Percentiles rank a stretch among this genome's conserved stretches.
Conservation (phyloP, 2,329 filamentous ascomycete species). For the Lachnellula occidentalis region DNA sequence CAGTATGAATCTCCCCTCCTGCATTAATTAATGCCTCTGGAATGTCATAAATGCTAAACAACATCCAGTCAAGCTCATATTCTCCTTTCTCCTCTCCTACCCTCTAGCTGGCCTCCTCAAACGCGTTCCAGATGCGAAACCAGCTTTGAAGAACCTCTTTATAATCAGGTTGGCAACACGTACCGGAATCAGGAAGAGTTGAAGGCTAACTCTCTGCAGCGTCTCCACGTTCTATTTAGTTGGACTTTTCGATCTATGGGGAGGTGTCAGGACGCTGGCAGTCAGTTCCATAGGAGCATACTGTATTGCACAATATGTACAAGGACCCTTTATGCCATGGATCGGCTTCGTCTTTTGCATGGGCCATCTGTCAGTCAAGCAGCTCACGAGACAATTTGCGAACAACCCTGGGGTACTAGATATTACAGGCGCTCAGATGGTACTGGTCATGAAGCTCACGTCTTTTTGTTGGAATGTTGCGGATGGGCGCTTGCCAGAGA, state of each 20-base stretch:
- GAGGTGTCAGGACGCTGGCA: conserved; percentile 70
- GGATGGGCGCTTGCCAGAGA: conserved; percentile 75
- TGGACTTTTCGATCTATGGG: conserved; percentile 90
- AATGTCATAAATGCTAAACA: conserved; percentile 4
- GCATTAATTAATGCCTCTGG: neutral
- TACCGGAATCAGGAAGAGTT: neutral
- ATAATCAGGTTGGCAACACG: conserved; percentile 58
- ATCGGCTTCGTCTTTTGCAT: conserved; percentile 89
- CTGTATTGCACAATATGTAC: conserved; percentile 73
- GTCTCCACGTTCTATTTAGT: conserved; percentile 86
- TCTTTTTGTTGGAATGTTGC: conserved; percentile 98
- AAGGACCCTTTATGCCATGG: conserved; percentile 97
- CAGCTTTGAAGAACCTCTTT: conserved; percentile 82
- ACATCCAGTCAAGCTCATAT: conserved; percentile 81
- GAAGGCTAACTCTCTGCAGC: conserved; percentile 36
- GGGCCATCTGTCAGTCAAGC: conserved; percentile 89
- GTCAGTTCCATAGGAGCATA: conserved; percentile 79
- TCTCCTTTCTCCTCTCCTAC: conserved; percentile 86
- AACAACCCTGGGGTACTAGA: conserved; percentile 66
- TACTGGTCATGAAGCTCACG: conserved; percentile 93
- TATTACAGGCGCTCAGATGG: conserved; percentile 96
- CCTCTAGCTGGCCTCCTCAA: conserved; percentile 86
- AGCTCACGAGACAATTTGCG: conserved; percentile 73
- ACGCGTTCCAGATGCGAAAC: conserved; percentile 78
- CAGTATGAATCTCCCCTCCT: conserved; percentile 37